Evolutionary conservation across 208 protist species (phyloP), one percentile per base, ranked within the genome.

Genomic region (Wallacemonas sp.): DNA sequence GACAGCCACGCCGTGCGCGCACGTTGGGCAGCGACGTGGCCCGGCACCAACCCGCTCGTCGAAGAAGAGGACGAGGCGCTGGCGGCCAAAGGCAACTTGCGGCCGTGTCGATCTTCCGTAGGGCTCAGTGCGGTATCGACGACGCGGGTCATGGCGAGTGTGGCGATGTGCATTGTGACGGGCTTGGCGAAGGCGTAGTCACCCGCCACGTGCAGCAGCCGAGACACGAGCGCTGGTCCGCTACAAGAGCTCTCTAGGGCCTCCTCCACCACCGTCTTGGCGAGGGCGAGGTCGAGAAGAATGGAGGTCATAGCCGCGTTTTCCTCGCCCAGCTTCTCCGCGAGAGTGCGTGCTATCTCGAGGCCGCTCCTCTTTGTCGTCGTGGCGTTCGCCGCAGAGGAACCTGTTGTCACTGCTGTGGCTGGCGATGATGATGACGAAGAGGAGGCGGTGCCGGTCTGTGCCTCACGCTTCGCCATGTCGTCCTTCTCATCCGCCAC

Each of bases 201-300:
- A 14, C 78, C 71, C 0, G 78, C 79, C 4, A 73, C 75, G 21
- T 59, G 30, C 12, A 89, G 67, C 24, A 90, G 76, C 49, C 68
- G 72, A 51, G 73, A 56, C 38, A 80, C 60, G 22, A 90, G 68
- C 22, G 27, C 61, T 1, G 81, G 75, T 22, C 82, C 68, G 68
- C 76, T 82, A 19, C 82, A 80, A 4, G 77, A 77, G 62, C 84
- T 81, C 24, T 64, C 53, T 31, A 94, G 67, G 0, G 86, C 75
- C 65, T 92, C 82, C 60, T 90, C 84, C 42, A 92, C 77, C 6
- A 95, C 80, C 22, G 80, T 67, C 38, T 83, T 75, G 9, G 76
- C 82, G 17, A 95, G 72, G 17, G 70, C 82, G 15, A 95, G 75
- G 51, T 91, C 86, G 21, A 93, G 69, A 26, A 92, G 62, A 19